Evolutionary conservation across 140 eudicot genomes (phyloP).

Genomic region (Anethum foeniculum): DNA sequence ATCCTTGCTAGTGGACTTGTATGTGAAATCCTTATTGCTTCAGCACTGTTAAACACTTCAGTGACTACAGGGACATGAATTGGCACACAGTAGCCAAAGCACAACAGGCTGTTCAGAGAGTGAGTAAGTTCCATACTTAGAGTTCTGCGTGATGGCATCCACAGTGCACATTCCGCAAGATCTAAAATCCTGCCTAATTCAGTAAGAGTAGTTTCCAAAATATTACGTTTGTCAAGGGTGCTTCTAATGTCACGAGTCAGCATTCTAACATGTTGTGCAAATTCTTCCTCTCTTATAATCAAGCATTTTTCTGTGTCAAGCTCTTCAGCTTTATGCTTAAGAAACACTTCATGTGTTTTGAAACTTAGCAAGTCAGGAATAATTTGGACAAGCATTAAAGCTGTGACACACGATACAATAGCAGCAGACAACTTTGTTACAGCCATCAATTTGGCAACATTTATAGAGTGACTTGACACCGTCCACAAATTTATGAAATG

Average conservation of each 20-base stretch:
- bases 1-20: slow-evolving; percentile 75
- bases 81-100: slow-evolving; percentile 64
- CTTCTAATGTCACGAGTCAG: slow-evolving; percentile 89
- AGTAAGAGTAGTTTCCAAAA: slow-evolving; percentile 71
- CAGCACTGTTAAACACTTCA: slow-evolving; percentile 66
- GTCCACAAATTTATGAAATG: slow-evolving; percentile 85
- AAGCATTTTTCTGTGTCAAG: slow-evolving; percentile 87
- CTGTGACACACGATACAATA: slow-evolving; percentile 77
- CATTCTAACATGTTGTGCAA: slow-evolving; percentile 86
- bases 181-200: slow-evolving; percentile 83
- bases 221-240: slow-evolving; percentile 83
- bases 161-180: slow-evolving; percentile 83
- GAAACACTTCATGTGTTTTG: slow-evolving; percentile 61
- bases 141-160: slow-evolving; percentile 86
- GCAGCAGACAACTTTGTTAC: slow-evolving; percentile 72
- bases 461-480: slow-evolving; percentile 49
- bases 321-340: slow-evolving; percentile 80
- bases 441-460: slow-evolving; percentile 80
- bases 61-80: slow-evolving; percentile 65
- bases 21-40: slow-evolving; percentile 42
- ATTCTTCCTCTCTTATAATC: slow-evolving; percentile 83
- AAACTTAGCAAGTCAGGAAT: slow-evolving; percentile 82
- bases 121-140: slow-evolving; percentile 67
- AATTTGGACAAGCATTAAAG: slow-evolving; percentile 81
- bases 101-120: slow-evolving; percentile 62